Conservation (phyloP, 2,329 filamentous ascomycete species). For the Colletotrichum lindemuthianum region DNA sequence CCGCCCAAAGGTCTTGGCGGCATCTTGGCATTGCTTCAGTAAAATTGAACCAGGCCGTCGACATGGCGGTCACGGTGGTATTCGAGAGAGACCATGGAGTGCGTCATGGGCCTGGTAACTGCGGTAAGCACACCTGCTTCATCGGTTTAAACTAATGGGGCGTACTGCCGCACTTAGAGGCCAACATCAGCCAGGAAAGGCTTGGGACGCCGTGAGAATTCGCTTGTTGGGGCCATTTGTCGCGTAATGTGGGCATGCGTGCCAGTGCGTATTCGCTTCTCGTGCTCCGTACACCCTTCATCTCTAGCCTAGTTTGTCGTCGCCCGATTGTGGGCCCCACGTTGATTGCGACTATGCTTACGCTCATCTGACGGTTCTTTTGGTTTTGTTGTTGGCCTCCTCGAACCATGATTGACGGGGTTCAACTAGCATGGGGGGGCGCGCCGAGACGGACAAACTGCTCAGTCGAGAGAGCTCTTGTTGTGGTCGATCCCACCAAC, state of each 20-base stretch:
- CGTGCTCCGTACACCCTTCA: constrained; percentile 11
- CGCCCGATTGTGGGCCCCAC: constrained; percentile 8
- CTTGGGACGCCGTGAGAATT: constrained; percentile 2
- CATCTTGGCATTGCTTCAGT: constrained; percentile 27
- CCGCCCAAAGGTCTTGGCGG: constrained; percentile 25
- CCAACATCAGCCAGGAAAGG: background rate
- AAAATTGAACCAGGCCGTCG: constrained; percentile 1
- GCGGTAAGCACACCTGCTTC: constrained; percentile 9
- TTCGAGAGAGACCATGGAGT: too few species aligned
- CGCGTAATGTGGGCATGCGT: constrained; percentile 24
- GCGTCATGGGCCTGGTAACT: background rate
- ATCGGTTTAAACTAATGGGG: constrained; percentile 26
- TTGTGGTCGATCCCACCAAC: constrained; percentile 1
- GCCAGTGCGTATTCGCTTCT: constrained; percentile 24
- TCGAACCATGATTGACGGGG: constrained; percentile 14
- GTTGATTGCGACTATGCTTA: constrained; percentile 15
- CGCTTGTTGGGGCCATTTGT: constrained; percentile 15
- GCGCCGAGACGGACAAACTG: constrained; percentile 18
- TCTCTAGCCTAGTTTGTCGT: background rate
- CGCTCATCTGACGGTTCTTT: constrained; percentile 4
- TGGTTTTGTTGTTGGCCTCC: background rate
- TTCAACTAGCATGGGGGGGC: background rate
- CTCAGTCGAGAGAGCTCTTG: background rate
- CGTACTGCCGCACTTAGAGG: constrained; percentile 9
- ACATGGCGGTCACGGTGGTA: background rate